Evolutionary conservation across 1,284 basidiomycete genomes (phyloP), one percentile per base, ranked within the genome.

Genomic region (Calocybe gambosa): DNA sequence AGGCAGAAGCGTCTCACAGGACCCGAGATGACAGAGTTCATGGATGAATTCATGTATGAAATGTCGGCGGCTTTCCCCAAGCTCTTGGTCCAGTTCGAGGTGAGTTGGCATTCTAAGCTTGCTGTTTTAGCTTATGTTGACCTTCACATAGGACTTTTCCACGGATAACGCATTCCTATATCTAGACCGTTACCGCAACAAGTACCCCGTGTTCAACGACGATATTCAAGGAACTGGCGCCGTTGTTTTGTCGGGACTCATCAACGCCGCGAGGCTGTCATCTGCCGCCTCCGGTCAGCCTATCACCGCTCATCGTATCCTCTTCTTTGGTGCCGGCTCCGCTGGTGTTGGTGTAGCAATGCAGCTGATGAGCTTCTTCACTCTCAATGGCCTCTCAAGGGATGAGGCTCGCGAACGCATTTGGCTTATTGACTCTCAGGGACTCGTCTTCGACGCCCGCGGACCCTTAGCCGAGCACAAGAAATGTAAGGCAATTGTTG

Each of bases 21-120:
- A 21, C 69, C 71, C 33, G 80, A 83, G 55, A 85, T 85, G 72
- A 71, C 75, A 39, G 84, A 77, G 50, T 93, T 96, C 64, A 89
- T 96, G 83, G 91, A 95, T 60, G 88, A 91, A 62, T 93, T 96
- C 65, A 93, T 96, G 90, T 63, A 70, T 23, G 90, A 89, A 60
- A 88, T 92, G 71, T 67, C 75, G 20, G 60, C 63, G 33, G 70
- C 76, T 39, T 91, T 86, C 73, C 93, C 93, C 1, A 86, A 89
- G 62, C 77, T 91, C 43, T 77, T 95, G 58, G 75, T 95, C 47
- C 93, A 96, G 67, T 95, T 95, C 60, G 93, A 96, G 70, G 82
- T 78, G 44, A 31, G 59, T 39, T 26, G 12, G 6, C 34, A 29
- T 26, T 3, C 18, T 10, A n/a, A 34, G 42, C 20, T 43, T 28